Conservation (phyloP, 352 stramenopile species). For the Globisporangium cederbergense region DNA sequence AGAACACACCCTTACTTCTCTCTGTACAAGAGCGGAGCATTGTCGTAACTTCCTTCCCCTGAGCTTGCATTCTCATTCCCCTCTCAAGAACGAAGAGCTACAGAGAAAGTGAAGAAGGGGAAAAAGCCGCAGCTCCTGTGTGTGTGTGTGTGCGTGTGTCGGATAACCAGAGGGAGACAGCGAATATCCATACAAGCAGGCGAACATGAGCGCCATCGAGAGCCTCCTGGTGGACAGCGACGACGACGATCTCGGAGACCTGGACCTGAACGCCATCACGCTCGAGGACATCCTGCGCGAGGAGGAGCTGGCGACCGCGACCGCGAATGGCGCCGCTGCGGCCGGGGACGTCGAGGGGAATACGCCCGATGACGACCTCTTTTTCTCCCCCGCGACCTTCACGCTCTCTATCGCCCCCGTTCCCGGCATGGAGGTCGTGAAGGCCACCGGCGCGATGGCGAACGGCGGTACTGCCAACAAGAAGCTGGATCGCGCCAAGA, state of each 20-base stretch:
- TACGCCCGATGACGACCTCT: constrained; percentile 43
- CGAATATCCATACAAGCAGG: not conserved
- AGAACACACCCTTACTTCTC: not conserved
- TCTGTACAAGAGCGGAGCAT: not conserved
- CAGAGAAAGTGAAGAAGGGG: not conserved
- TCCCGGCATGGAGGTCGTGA: constrained; percentile 65
- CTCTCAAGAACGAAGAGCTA: constrained; percentile 6
- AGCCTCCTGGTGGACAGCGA: constrained; percentile 66
- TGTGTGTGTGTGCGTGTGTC: not conserved
- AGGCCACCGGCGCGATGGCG: not conserved
- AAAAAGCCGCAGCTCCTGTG: not conserved
- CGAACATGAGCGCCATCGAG: constrained; percentile 46
- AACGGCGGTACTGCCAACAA: constrained; percentile 10
- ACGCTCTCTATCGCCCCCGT: constrained; percentile 55
- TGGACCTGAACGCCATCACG: constrained; percentile 64
- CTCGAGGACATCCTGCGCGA: constrained; percentile 74
- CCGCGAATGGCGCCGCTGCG: constrained; percentile 16
- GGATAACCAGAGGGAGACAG: not conserved
- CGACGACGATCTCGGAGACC: constrained; percentile 58
- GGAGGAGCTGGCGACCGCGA: constrained; percentile 45
- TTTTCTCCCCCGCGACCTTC: constrained; percentile 73
- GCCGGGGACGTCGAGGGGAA: constrained; percentile 16
- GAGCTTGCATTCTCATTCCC: constrained; percentile 6
- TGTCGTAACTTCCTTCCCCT: not conserved
- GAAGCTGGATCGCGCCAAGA: constrained; percentile 38